Evolutionary conservation across 1,139 yeast genomes (phyloP), one percentile per base, ranked within the genome.

Genomic region (Petasospora fabianii): DNA sequence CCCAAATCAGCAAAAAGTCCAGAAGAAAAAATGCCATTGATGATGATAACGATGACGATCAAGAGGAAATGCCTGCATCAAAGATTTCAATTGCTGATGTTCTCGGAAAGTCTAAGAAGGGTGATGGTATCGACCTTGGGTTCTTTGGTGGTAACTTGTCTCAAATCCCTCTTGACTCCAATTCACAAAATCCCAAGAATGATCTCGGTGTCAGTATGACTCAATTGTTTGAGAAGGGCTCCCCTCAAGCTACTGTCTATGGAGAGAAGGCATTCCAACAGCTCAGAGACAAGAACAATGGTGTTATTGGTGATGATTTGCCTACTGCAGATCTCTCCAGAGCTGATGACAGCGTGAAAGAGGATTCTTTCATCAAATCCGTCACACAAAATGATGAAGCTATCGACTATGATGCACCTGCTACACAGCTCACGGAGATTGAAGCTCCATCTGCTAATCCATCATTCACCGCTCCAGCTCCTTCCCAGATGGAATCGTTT

Each of bases 111-210:
- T 11, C 32, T 9, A 28, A 38, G 15, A 30, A 32, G 17, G 55
- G 53, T 27, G 41, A 49, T 10, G 33, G 33, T 11, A 61, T 61
- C 17, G 49, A 62, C 31, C 38, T 62, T 11, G 67, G 68, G 5
- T 54, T 54, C 14, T 62, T 60, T 46, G 66, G 65, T 11, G 55
- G 59, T 32, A 62, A 61, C 41, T 34, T 60, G 9, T 40, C 41
- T 5, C 54, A 40, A 28, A 34, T 35, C 9, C 34, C 36, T 17
- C 35, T 34, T 3, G 31, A 26, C 14, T 38, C 18, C 56, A 41
- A 24, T 8, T 52, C 47, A 9, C 48, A 42, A 19, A 40, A 30
- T 34, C 22, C 43, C 13, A 48, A 42, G 27, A 34, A 39, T 11
- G 35, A 41, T 29, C 34, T 43, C 9, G 45, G 42, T 15, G 32